Base-by-base conservation (phyloP, 1,284 basidiomycete species). In the Pisolithus thermaeus region DNA sequence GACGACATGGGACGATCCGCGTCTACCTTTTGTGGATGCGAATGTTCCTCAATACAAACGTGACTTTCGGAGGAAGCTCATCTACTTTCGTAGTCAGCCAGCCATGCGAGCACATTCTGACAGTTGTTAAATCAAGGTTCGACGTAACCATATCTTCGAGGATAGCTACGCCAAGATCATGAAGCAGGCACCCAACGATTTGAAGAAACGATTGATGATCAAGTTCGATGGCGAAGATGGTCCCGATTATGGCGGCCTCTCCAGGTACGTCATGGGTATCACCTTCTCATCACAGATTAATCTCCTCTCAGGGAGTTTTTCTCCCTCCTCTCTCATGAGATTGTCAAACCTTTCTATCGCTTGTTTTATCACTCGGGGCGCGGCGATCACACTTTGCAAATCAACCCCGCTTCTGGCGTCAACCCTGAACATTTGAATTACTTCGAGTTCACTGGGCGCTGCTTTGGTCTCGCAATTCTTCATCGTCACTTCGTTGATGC, bases 141-240 rank as follows among this genome's bases (percentile, higher is more conserved):
- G 92, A 60, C 79, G 94, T 57, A 94, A 92, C 65, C 91, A 92
- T 69, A 94, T 97, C 59, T 96, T 97, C 59, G 93, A 97, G 70
- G 94, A 96, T 65, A 89, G 86, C 70, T 97, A 95, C 70, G 90
- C 91, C 51, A 93, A 96, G 75, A 95, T 97, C 57, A 97, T 97
- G 94, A 78, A 90, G 50, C 92, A 96, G 72, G 90, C 88, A 37
- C 91, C 92, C 5, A 93, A 88, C 63, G 93, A 97, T 67, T 70
- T 97, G 62, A 96, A 95, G 81, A 97, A 96, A 74, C 78, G 94
- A 43, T 70, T 97, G 59, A 96, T 97, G 92, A 95, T 97, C 75
- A 97, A 95, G 74, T 97, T 97, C 68, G 93, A 96, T 61, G 94
- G 93, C 39, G 93, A 97, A 70, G 93, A 97, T 70, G 94, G 93